Evolutionary conservation across 768 basidiomycete genomes (phyloP).

Genomic region (Leucosporidium yakuticum): DNA sequence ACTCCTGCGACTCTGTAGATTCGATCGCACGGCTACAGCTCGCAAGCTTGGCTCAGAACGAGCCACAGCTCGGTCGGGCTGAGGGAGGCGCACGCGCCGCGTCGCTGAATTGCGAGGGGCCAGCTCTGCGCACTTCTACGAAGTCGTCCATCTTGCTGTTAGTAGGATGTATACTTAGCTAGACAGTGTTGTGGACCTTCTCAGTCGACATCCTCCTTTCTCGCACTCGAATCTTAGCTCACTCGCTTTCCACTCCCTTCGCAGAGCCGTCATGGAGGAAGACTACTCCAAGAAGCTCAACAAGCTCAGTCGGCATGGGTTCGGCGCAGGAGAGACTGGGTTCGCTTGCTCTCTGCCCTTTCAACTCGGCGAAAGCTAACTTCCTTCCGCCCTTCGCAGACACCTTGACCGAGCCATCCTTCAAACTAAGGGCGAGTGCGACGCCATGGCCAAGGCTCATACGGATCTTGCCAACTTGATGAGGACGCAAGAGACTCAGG

Average conservation of each 20-base stretch:
- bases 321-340: constrained; percentile 93
- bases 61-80: neutral
- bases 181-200: neutral
- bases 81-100: neutral
- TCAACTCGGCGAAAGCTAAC: neutral
- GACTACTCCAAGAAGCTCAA: constrained; percentile 88
- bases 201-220: neutral
- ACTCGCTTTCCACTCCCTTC: neutral
- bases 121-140: neutral
- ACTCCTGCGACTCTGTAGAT: neutral
- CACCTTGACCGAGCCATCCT: constrained; percentile 57
- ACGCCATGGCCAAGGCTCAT: constrained; percentile 70
- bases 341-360: constrained; percentile 46
- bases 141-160: neutral
- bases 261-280: constrained; percentile 81
- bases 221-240: neutral
- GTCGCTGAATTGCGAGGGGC: neutral
- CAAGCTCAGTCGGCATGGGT: constrained; percentile 64
- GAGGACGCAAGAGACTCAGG: constrained; percentile 62
- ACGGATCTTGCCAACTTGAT: constrained; percentile 67
- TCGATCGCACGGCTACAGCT: neutral
- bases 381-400: neutral
- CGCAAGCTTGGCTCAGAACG: neutral
- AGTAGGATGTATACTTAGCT: neutral
- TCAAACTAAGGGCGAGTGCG: constrained; percentile 73